Evolutionary conservation across 2,329 filamentous ascomycete genomes (phyloP), one percentile per base, ranked within the genome.

Genomic region (Sclerotinia borealis): DNA sequence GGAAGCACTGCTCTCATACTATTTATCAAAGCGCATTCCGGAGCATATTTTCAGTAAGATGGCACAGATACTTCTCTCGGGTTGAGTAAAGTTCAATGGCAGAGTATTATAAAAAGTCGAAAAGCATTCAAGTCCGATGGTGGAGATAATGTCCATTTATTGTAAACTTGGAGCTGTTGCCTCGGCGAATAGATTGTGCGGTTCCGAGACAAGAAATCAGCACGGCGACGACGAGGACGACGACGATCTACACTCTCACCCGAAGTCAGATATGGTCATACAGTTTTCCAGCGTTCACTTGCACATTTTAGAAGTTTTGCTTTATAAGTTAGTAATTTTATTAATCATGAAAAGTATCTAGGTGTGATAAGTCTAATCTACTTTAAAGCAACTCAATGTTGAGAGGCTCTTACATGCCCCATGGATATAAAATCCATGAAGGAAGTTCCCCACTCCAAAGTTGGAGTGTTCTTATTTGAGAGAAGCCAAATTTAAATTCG

Each of bases 1-100:
- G 91, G 91, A 71, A 93, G 83, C 78, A 93, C 85, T 75, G 86
- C 84, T 81, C 87, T 87, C 89, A 92, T 92, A 76, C 79, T 85
- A 73, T 69, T 63, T 60, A 67, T 64, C 39, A 64, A 41, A 55
- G 61, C 50, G 66, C 65, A 71, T 71, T 49, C 65, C 64, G 61
- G 59, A 36, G 45, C 60, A 62, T 59, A 59, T 25, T 58, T 49
- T 39, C 51, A 65, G 29, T 43, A 61, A 22, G n/a, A n/a, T 31
- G 4, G 15, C 25, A 62, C 27, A 4, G 11, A 25, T 17, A 13
- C 29, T 36, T 19, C 29, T 58, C 19, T 29, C 39, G 13, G 9
- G 19, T 17, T 22, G 8, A 36, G 27, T 25, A 45, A 25, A 17
- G 4, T 19, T 25, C 39, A 45, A 58, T 56, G 54, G 29, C 4